Conservation (phyloP, 2,329 filamentous ascomycete genomes). For the Ceratocystis diversiconidia region DNA sequence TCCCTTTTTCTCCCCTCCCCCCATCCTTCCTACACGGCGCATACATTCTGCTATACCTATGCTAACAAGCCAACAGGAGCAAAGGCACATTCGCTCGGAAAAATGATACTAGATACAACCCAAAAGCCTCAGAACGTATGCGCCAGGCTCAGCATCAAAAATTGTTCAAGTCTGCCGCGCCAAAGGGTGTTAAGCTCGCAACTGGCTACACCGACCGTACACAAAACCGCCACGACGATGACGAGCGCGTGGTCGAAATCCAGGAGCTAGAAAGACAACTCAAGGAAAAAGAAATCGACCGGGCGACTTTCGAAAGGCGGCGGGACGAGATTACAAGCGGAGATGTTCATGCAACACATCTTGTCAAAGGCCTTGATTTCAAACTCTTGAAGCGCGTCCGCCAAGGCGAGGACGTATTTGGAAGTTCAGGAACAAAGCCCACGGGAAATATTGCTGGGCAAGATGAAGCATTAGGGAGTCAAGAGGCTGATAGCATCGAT, state of each 20-base stretch:
- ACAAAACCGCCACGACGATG: constrained; percentile 42
- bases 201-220: constrained; percentile 76
- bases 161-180: constrained; percentile 63
- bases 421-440: constrained; percentile 19
- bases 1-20: background rate
- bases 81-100: constrained; percentile 4
- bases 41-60: background rate
- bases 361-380: constrained; percentile 86
- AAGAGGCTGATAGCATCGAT: constrained; percentile 34
- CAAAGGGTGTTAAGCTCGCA: constrained; percentile 69
- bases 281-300: constrained; percentile 73
- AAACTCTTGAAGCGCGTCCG: constrained; percentile 57
- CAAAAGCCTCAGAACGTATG: constrained; percentile 40
- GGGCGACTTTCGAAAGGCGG: constrained; percentile 60
- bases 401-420: constrained; percentile 52
- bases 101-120: constrained; percentile 28
- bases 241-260: constrained; percentile 48
- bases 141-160: constrained; percentile 44
- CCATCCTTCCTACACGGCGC: background rate
- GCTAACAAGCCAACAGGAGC: background rate
- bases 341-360: constrained; percentile 63
- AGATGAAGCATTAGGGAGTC: constrained; percentile 21
- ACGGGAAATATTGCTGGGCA: constrained; percentile 40
- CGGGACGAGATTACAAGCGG: constrained; percentile 69
- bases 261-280: constrained; percentile 67